A percentile compares a stretch with the other conserved stretches of the same genome.
These are phyloP conservation scores for Gaultheria prostrata DNA, from an alignment of 148 eudicot genomes.

Conservation along the genomic window DNA sequence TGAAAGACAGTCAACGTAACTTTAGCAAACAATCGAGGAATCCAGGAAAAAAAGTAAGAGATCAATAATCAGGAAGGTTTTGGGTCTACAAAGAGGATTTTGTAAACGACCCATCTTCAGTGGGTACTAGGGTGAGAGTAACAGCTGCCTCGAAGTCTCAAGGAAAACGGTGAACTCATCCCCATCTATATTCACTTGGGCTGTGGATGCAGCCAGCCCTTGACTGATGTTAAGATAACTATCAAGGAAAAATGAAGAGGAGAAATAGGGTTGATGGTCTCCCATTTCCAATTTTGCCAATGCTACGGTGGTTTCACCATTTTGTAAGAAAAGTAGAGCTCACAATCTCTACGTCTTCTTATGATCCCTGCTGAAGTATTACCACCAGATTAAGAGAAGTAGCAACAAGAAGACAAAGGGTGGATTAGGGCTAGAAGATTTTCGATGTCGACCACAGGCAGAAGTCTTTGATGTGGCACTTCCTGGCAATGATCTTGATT, in stretches of 20 bases:
- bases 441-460: not conserved
- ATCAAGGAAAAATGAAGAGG: not conserved
- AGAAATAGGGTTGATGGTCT: conserved; percentile 2
- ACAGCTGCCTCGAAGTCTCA: not conserved
- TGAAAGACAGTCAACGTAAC: not conserved
- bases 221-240: not conserved
- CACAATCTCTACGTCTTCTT: not conserved
- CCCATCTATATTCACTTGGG: not conserved
- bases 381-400: not conserved
- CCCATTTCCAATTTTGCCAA: not conserved
- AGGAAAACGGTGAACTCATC: not conserved
- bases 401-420: not conserved
- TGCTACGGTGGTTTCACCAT: not conserved
- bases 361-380: not conserved
- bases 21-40: not conserved
- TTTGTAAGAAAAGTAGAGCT: not conserved
- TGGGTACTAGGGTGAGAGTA: not conserved
- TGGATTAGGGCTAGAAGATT: not conserved
- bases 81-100: not conserved
- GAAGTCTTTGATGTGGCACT: not conserved
- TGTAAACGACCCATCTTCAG: not conserved
- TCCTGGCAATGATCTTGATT: not conserved
- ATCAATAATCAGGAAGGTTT: not conserved
- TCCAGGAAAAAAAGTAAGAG: not conserved
- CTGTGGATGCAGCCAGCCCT: not conserved